Evolutionary conservation across 345 rosid species (phyloP), one percentile per base, ranked within the genome.

Genomic region (Citrus reticulata): DNA sequence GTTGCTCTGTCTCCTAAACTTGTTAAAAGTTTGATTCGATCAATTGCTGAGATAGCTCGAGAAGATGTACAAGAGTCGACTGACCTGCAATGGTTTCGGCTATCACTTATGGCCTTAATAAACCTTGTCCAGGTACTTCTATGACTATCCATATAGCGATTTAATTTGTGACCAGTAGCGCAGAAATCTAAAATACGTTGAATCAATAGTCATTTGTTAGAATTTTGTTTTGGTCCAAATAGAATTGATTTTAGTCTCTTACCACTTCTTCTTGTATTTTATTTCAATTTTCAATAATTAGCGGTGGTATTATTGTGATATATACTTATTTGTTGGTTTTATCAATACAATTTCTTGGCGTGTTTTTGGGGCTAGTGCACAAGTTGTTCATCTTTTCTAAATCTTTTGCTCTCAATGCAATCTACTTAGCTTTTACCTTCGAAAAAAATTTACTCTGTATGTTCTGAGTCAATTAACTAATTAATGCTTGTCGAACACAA

Each of bases 51-150:
- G 82, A 62, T 89, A 79, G 95, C 92, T 69, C 77, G 81, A 39
- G 90, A 88, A 80, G 90, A 89, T 85, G 88, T 86, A 46, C 91
- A 87, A 70, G 97, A 90, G 82, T 83, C 85, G 42, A 82, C 88
- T 81, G 97, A 90, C 80, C 84, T 84, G 70, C 93, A 85, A 30
- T 91, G 92, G 90, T 78, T 90, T 78, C 92, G 95, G 73, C 77
- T 89, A 84, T 86, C 95, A 24, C 66, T 93, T 63, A 84, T 96
- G 91, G 87, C 93, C 32, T 79, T 96, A 79, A 83, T 96, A 77
- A 93, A 86, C 84, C 87, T 94, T 68, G 90, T 94, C 86, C 97
- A 96, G 99, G 99, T 96, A 85, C 61, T 39, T 57, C 25, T 70
- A 30, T 30, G 32, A 30, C 32, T 30, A 7, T 46, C 9, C 19